Evolutionary conservation across 2,329 filamentous ascomycete species (phyloP).

Genomic region (Claviceps sp.): DNA sequence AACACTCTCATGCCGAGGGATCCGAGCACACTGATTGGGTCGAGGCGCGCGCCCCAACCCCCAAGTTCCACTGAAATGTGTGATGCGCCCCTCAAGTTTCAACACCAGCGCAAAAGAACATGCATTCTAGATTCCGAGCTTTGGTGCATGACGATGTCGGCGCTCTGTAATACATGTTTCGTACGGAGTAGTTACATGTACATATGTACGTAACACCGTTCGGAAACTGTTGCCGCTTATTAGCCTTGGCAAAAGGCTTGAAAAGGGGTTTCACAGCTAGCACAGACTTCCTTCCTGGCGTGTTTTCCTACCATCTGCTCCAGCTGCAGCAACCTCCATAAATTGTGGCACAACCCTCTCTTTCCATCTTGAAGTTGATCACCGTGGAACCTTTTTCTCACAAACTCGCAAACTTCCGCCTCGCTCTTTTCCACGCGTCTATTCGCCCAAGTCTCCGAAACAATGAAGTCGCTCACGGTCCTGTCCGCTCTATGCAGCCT

Average conservation of each 20-base stretch:
- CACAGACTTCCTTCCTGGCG: neutral
- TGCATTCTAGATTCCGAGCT: neutral
- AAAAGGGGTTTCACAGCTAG: neutral
- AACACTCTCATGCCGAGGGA: constrained; percentile 18
- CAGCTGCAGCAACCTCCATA: neutral
- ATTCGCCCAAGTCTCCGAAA: neutral
- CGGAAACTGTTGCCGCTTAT: too few relatives aligned
- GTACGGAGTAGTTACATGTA: neutral
- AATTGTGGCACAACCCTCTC: neutral
- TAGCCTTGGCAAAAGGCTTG: too few relatives aligned
- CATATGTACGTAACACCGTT: neutral
- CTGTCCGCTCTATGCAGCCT: constrained; percentile 25
- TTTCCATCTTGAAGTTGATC: too few relatives aligned
- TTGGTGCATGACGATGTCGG: neutral
- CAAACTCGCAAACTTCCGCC: too few relatives aligned
- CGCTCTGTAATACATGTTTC: neutral
- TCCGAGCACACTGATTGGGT: constrained; percentile 7
- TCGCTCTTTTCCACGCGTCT: too few relatives aligned
- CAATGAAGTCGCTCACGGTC: constrained; percentile 17
- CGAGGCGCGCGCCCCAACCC: neutral
- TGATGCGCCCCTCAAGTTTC: neutral
- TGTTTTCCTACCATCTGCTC: neutral
- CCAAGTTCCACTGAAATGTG: neutral
- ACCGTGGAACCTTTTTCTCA: neutral
- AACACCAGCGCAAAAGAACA: neutral